Percentiles rank a stretch among this genome's conserved stretches.
Conservation (phyloP, 139 green algal genomes). For the Auxenochlorella protothecoides region DNA sequence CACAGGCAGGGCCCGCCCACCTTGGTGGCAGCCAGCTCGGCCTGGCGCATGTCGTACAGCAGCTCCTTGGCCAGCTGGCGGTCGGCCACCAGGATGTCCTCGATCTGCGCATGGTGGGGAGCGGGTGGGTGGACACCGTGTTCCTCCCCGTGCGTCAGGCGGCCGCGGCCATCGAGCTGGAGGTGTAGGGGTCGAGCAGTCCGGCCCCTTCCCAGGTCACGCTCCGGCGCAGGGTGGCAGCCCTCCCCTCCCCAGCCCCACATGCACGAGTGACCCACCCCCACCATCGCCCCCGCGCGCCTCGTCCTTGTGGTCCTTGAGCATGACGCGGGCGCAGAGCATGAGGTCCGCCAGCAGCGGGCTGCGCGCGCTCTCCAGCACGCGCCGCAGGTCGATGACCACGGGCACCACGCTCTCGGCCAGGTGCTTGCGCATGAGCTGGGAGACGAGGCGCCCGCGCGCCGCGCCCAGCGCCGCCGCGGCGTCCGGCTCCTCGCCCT, state of each 20-base stretch:
- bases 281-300: neutral
- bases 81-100: constrained; percentile 77
- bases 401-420: constrained; percentile 70
- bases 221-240: no score
- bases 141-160: no score
- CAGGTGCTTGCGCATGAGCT: constrained; percentile 82
- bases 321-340: constrained; percentile 40
- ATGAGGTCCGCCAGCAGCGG: constrained; percentile 65
- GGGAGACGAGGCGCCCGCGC: constrained; percentile 51
- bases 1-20: no score
- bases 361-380: constrained; percentile 45
- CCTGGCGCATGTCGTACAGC: constrained; percentile 73
- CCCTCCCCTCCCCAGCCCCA: no score
- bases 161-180: no score
- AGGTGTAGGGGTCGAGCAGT: no score
- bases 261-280: no score
- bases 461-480: constrained; percentile 21
- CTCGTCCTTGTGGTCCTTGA: constrained; percentile 76
- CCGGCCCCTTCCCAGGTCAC: no score
- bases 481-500: constrained; percentile 25
- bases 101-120: constrained; percentile 25
- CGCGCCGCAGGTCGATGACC: constrained; percentile 62
- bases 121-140: no score
- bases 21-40: constrained; percentile 10
- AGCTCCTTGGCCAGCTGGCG: constrained; percentile 69